Percentiles rank a stretch among this genome's conserved stretches.
These are phyloP conservation scores for Pigoraptor vietnamica DNA, from an alignment of 78 protist genomes.

Conservation along the genomic window DNA sequence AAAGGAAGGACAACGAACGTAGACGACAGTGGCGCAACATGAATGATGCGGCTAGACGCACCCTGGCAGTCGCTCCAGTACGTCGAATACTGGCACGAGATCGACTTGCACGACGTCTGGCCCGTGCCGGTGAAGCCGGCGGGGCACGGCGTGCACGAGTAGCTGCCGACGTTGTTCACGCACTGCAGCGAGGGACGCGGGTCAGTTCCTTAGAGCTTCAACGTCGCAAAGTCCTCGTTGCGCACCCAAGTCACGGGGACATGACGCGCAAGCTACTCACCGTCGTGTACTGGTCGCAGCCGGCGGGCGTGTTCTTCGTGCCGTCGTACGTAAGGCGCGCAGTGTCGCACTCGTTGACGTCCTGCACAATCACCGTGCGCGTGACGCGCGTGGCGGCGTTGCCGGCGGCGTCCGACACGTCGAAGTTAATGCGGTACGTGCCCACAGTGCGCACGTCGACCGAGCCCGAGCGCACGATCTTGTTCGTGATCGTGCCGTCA, in stretches of 20 bases:
- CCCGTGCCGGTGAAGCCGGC: neutral
- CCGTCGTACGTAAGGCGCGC: neutral
- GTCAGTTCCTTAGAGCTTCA: too few relatives aligned
- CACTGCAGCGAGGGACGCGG: too few relatives aligned
- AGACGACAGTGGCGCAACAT: too few relatives aligned
- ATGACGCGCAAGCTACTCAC: too few relatives aligned
- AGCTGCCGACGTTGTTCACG: neutral
- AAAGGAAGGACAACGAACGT: neutral
- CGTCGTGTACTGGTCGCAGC: neutral
- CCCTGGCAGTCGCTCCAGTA: neutral
- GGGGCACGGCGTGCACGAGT: neutral
- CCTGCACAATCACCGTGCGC: neutral
- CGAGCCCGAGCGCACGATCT: neutral
- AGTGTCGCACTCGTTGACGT: neutral
- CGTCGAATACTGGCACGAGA: neutral
- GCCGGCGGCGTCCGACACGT: neutral
- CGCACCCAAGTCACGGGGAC: too few relatives aligned
- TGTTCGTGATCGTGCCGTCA: neutral
- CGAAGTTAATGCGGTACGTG: neutral
- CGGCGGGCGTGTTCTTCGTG: neutral
- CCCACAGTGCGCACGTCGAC: neutral
- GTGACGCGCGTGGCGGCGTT: neutral
- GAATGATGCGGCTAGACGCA: too few relatives aligned
- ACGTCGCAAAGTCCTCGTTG: too few relatives aligned
- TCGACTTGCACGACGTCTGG: neutral